phyloP scores from a whole-genome alignment of 176 grass and related monocot genomes.

The Lolium multiflorum region DNA sequence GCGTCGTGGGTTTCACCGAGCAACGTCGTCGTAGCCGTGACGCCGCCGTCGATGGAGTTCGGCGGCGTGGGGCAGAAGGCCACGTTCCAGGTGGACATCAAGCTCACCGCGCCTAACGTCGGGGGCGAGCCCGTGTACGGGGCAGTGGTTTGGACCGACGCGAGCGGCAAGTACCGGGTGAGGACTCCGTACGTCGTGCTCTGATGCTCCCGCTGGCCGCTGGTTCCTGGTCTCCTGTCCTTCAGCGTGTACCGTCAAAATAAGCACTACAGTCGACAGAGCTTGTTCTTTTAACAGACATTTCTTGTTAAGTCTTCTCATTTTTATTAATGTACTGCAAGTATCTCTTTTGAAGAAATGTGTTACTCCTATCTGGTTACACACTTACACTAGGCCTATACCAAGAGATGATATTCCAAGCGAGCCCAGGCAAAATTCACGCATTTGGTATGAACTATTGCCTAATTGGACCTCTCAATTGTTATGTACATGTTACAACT shows the following conservation, averaged over 20 bases:
- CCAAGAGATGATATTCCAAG: neutral
- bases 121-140: slow-evolving; percentile 36
- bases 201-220: neutral
- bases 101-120: slow-evolving; percentile 21
- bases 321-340: neutral
- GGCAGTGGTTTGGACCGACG: slow-evolving; percentile 45
- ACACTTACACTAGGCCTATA: neutral
- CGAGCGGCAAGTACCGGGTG: slow-evolving; percentile 36
- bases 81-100: slow-evolving; percentile 42
- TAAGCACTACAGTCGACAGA: neutral
- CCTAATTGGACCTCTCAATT: slow-evolving; percentile 16
- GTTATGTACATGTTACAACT: slow-evolving; percentile 32
- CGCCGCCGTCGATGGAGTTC: slow-evolving; percentile 47
- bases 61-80: slow-evolving; percentile 34
- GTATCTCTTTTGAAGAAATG: neutral
- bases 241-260: neutral
- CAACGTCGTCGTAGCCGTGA: slow-evolving; percentile 39
- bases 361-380: neutral
- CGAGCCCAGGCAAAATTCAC: slow-evolving; percentile 17
- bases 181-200: slow-evolving; percentile 51
- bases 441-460: neutral
- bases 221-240: neutral
- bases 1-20: slow-evolving; percentile 26
- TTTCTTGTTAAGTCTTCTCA: neutral
- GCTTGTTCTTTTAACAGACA: neutral